Base-by-base conservation (phyloP, 441 rosid genomes). In the Gossypium lobatum region DNA sequence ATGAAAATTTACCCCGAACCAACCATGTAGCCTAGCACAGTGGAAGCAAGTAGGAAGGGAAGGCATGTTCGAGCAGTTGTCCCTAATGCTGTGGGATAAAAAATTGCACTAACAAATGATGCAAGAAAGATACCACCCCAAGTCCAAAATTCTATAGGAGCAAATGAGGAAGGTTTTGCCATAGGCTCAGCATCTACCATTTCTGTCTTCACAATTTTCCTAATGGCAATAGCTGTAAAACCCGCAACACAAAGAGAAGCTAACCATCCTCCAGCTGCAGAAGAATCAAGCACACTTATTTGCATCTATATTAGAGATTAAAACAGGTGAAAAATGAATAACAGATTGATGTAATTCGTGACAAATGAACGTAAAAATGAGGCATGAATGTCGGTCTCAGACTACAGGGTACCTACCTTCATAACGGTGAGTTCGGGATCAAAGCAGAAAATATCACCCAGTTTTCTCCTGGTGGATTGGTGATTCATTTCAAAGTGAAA, bases 161-260 rank as follows among this genome's bases (percentile, higher is more conserved):
- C 84, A 80, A 93, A 95, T 4, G 99, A 91, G 0, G 97, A 80
- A 16, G 99, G 95, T 77, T 89, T 95, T 7, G 83, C 75, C 99
- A 93, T 95, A 16, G 99, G 99, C 76, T 93, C 99, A 0, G 98
- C 96, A 65, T 93, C 98, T 0, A 55, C 83, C 98, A 95, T 88
- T 78, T 91, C 91, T 37, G 98, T 90, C 64, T 87, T 90, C 64
- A 91, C 98, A 73, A 87, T 82, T 69, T 91, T 95, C 61, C 99
- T 93, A 75, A 95, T 88, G 2, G 93, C 77, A 70, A 95, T 88
- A 6, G 98, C 99, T 26, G 96, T 87, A 74, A 80, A 93, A 4
- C 98, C 98, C 0, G 97, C 98, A 45, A 91, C 98, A 76, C 91
- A 89, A 73, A 93, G 95, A 48, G 99, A 88, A 66, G 99, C 98